Evolutionary conservation across 768 basidiomycete species (phyloP), one percentile per base, ranked within the genome.

Genomic region (Rhizopogon roseolus): DNA sequence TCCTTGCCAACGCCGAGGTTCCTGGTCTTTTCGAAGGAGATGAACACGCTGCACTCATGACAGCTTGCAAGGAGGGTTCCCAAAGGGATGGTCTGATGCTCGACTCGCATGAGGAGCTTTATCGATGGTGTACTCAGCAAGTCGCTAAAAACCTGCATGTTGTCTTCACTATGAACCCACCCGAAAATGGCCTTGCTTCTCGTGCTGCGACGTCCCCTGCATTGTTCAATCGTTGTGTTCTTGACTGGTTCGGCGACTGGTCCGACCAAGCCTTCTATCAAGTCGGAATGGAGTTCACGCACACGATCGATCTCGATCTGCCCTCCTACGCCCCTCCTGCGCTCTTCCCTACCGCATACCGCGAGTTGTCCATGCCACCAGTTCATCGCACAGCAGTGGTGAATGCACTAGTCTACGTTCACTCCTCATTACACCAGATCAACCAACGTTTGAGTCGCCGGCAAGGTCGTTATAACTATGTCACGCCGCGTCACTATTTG

Each of bases 21-120:
- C 97, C 97, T 0, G 97, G 97, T 70, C 80, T 99, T n/a, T 99
- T 99, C 67, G 97, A 99, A 71, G 97, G 97, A n/a, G 97, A 99
- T 63, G 97, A 99, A 66, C 88, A 98, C 67, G 86, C 96, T 17
- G 92, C 95, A 49, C 76, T 99, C 54, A 98, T 98, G 95, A 98
- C 97, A 5, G 94, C 97, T 1, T 98, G 97, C 75, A 98, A 97
- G 68, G 97, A 98, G 71, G 97, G 97, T 5, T 97, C 97, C n/a
- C 95, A 98, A 65, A 85, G 97, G 13, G 97, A 99, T 59, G 97
- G 97, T 10, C 75, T 98, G 29, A 98, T 99, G 93, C 77, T 99
- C 8, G 97, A 98, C 72, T 96, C 95, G 34, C 94, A 90, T 52
- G 97, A 99, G 62, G 97, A 99, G 66, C 77, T 99, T 2, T 98